A percentile compares a stretch with the other conserved stretches of the same genome.
Evolutionary conservation across 2,329 filamentous ascomycete species (phyloP).

Genomic region (Ophiostoma sp.): DNA sequence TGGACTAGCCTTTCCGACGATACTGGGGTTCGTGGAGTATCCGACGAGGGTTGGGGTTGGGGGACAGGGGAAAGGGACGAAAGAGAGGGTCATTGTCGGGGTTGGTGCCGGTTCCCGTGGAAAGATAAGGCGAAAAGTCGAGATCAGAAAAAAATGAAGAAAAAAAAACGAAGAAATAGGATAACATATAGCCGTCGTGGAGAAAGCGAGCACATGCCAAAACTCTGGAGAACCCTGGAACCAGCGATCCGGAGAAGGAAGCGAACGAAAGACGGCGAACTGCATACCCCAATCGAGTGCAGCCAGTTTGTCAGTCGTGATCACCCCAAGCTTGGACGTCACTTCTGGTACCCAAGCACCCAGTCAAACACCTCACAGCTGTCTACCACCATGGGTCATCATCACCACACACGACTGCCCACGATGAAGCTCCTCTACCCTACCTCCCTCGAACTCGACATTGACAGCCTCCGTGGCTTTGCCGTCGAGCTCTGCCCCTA

Average conservation of each 20-base stretch:
- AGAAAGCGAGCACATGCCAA: background rate
- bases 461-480: constrained; percentile 29
- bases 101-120: background rate
- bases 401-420: background rate
- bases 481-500: constrained; percentile 33
- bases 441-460: constrained; percentile 32
- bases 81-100: background rate
- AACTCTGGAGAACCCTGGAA: background rate
- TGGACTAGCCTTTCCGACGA: constrained; percentile 10
- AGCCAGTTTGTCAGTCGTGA: background rate
- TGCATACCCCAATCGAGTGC: background rate
- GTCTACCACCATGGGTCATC: too few relatives aligned
- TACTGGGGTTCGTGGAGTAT: background rate
- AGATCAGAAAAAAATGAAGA: background rate
- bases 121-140: background rate
- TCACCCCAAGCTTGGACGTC: background rate
- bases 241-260: background rate
- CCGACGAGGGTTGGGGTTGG: background rate
- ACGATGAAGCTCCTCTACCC: constrained; percentile 32
- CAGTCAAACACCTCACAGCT: too few relatives aligned
- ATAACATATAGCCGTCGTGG: background rate
- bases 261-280: background rate
- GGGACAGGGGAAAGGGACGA: background rate
- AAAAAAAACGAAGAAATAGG: background rate
- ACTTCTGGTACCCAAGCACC: too few relatives aligned